Percentiles rank a stretch among this genome's conserved stretches.
Evolutionary conservation across 2,329 filamentous ascomycete species (phyloP).

Genomic region (Cadophora gregata): DNA sequence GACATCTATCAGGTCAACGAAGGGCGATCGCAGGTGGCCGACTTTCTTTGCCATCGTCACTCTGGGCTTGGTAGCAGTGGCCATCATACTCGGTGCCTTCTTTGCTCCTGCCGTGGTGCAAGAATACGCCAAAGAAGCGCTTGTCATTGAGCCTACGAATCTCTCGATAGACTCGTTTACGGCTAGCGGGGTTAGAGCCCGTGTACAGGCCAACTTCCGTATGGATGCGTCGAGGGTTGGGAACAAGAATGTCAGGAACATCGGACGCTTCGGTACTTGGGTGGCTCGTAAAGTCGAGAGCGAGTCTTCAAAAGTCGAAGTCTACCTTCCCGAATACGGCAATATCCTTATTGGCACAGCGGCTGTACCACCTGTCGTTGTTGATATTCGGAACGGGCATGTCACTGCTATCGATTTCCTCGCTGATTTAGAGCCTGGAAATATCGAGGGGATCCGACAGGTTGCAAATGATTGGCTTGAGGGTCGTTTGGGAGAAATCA

Average conservation of each 20-base stretch:
- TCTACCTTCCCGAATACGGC: conserved; percentile 84
- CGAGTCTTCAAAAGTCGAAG: conserved; percentile 71
- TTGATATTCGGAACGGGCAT: conserved; percentile 80
- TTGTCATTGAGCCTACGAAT: conserved; percentile 81
- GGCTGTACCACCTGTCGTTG: conserved; percentile 73
- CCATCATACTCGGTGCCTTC: conserved; percentile 80
- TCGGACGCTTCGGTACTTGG: conserved; percentile 82
- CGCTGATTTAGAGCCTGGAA: conserved; percentile 76
- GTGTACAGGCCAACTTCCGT: conserved; percentile 80
- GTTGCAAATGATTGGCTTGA: conserved; percentile 90
- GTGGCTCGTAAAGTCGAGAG: conserved; percentile 79
- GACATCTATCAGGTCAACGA: conserved; percentile 41
- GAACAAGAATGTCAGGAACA: conserved; percentile 71
- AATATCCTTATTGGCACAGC: conserved; percentile 80
- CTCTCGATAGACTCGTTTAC: conserved; percentile 89
- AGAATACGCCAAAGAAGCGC: conserved; percentile 84
- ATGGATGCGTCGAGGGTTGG: conserved; percentile 80
- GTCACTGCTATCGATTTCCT: conserved; percentile 80
- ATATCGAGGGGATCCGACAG: conserved; percentile 75
- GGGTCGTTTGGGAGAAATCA: conserved; percentile 74
- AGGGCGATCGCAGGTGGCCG: conserved; percentile 68
- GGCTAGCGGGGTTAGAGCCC: conserved; percentile 74
- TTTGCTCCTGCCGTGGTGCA: conserved; percentile 80
- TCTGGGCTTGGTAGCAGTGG: conserved; percentile 66
- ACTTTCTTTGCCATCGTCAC: conserved; percentile 75